Conservation (phyloP, 192 early-diverging fungal species). For the Mortierella antarctica region DNA sequence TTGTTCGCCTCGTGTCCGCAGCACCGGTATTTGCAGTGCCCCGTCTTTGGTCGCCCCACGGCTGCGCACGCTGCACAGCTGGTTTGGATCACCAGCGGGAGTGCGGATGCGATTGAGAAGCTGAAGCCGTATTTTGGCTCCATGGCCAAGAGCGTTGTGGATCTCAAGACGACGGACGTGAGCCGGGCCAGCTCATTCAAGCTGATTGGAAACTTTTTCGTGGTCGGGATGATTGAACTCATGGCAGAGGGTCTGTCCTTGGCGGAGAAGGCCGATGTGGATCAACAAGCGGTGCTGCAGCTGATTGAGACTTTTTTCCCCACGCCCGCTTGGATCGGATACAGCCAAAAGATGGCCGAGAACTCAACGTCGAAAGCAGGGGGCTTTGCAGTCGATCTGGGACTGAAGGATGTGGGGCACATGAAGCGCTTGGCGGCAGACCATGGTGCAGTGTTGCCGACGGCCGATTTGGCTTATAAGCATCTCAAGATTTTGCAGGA, state of each 20-base stretch:
- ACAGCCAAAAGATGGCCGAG: slow-evolving; percentile 55
- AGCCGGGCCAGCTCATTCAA: slow-evolving; percentile 62
- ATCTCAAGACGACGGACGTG: slow-evolving; percentile 56
- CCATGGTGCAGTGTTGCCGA: slow-evolving; percentile 38
- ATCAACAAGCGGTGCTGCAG: slow-evolving; percentile 58
- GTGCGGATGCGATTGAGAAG: slow-evolving; percentile 52
- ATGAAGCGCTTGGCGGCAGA: slow-evolving; percentile 50
- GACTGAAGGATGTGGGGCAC: slow-evolving; percentile 58
- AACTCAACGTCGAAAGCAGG: slow-evolving; percentile 43
- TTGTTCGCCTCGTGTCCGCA: slow-evolving; percentile 23
- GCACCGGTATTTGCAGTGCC: slow-evolving; percentile 57
- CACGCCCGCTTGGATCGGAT: slow-evolving; percentile 50
- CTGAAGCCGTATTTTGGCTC: slow-evolving; percentile 55
- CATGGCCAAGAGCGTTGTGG: slow-evolving; percentile 57
- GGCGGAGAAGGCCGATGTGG: slow-evolving; percentile 61
- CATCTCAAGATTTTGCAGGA: slow-evolving; percentile 16
- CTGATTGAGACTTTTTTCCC: slow-evolving; percentile 65
- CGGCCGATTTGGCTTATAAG: slow-evolving; percentile 21
- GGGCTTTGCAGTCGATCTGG: slow-evolving; percentile 47
- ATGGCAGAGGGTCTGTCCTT: slow-evolving; percentile 72
- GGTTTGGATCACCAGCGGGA: slow-evolving; percentile 63
- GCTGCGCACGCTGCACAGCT: slow-evolving; percentile 63
- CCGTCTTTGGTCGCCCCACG: slow-evolving; percentile 66
- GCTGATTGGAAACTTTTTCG: slow-evolving; percentile 75
- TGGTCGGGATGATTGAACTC: slow-evolving; percentile 62